phyloP scores from a whole-genome alignment of 2,329 filamentous ascomycete genomes.

The Stachybotrys echinatus region DNA sequence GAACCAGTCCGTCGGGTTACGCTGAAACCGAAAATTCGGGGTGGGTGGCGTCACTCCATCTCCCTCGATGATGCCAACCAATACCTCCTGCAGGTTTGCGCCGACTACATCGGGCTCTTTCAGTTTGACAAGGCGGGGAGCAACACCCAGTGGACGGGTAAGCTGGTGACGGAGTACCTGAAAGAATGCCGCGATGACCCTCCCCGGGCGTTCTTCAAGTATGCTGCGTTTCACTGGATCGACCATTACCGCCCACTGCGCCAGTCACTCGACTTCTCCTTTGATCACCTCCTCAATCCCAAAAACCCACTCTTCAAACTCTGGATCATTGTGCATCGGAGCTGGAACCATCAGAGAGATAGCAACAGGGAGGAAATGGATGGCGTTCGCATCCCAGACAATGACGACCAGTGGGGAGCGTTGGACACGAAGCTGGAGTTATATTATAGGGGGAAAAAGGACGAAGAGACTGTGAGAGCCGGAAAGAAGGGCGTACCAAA shows the following conservation, averaged over 20 bases:
- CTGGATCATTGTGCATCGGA: background rate
- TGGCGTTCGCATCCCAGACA: background rate
- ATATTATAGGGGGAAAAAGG: background rate
- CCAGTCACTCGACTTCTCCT: background rate
- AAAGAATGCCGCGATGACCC: background rate
- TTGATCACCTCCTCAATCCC: background rate
- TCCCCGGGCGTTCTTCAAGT: background rate
- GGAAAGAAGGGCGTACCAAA: background rate
- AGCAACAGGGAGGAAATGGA: background rate
- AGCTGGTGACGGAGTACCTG: background rate
- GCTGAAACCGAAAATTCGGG: background rate
- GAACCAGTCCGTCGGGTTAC: background rate
- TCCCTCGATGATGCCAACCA: background rate
- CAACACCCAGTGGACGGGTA: background rate
- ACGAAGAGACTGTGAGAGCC: background rate
- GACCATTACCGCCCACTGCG: background rate
- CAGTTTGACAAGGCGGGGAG: background rate
- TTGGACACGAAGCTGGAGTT: background rate
- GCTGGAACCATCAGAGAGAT: too few relatives aligned
- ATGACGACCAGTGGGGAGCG: background rate
- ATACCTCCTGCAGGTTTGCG: background rate
- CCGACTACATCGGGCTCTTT: background rate
- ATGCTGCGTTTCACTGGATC: background rate
- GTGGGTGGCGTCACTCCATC: background rate
- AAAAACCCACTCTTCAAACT: background rate